Evolutionary conservation across 371 early-diverging fungal species (phyloP).

Genomic region (Apophysomyces variabilis): DNA sequence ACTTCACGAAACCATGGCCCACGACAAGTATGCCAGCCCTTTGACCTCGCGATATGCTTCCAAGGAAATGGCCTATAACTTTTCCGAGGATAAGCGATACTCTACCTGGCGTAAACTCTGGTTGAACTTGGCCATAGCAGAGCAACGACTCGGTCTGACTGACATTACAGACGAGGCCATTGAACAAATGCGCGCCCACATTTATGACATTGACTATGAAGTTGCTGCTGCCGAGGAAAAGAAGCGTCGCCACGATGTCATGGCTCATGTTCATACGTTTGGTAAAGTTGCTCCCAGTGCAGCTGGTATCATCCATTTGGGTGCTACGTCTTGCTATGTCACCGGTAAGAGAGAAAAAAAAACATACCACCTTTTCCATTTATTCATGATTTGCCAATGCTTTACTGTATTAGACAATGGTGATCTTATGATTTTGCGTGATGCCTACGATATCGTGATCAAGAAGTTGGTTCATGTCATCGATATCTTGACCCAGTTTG

Average conservation of each 20-base stretch:
- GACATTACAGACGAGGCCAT: conserved; percentile 79
- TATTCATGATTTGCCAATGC: too few relatives aligned
- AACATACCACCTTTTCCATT: neutral
- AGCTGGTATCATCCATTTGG: conserved; percentile 95
- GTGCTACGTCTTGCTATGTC: conserved; percentile 97
- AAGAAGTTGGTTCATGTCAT: conserved; percentile 87
- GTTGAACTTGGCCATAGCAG: conserved; percentile 92
- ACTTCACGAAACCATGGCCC: conserved; percentile 28
- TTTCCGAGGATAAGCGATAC: conserved; percentile 93
- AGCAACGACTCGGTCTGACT: conserved; percentile 69
- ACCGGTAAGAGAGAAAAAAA: conserved; percentile 54
- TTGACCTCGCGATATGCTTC: conserved; percentile 97
- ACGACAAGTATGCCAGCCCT: conserved; percentile 89
- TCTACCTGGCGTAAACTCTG: conserved; percentile 95
- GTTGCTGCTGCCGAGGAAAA: conserved; percentile 93
- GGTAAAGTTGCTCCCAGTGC: conserved; percentile 91
- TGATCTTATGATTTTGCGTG: conserved; percentile 93
- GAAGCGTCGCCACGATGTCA: conserved; percentile 96
- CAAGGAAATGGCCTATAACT: conserved; percentile 96
- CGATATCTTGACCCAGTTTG: conserved; percentile 81
- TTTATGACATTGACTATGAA: conserved; percentile 89
- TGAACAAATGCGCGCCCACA: conserved; percentile 87
- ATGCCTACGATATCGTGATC: conserved; percentile 91
- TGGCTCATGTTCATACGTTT: conserved; percentile 98
- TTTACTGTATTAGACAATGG: conserved; percentile 75